Conservation (phyloP, 192 early-diverging fungal species). For the Geranomyces variabilis region DNA sequence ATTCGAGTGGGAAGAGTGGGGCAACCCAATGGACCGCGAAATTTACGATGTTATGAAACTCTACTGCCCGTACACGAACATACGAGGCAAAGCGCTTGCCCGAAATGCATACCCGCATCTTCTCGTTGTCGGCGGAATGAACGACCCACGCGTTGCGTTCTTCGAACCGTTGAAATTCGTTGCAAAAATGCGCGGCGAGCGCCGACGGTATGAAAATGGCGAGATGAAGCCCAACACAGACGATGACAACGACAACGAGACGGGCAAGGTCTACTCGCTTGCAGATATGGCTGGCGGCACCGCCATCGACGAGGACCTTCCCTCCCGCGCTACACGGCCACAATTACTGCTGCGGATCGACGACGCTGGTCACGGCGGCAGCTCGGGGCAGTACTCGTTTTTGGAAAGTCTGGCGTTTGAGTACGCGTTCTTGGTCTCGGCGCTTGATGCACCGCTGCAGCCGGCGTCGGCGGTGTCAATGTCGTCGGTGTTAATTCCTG, state of each 20-base stretch:
- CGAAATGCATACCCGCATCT: constrained; percentile 45
- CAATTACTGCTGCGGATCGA: constrained; percentile 31
- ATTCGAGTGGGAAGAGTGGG: constrained; percentile 52
- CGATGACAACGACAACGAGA: background rate
- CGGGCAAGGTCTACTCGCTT: constrained; percentile 8
- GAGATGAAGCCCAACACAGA: background rate
- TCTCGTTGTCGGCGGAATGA: constrained; percentile 68
- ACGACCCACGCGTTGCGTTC: constrained; percentile 81
- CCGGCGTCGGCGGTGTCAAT: background rate
- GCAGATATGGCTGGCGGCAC: constrained; percentile 30
- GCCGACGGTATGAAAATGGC: constrained; percentile 6
- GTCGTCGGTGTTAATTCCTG: background rate
- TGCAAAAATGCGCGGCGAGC: constrained; percentile 68
- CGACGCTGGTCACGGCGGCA: constrained; percentile 47
- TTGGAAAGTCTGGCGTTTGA: constrained; percentile 41
- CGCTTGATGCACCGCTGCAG: constrained; percentile 18
- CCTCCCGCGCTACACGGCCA: background rate
- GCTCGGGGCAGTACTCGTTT: constrained; percentile 45
- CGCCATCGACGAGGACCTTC: constrained; percentile 10
- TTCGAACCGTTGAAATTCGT: constrained; percentile 89
- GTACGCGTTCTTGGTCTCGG: constrained; percentile 41
- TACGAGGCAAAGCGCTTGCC: constrained; percentile 36
- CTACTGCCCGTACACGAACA: constrained; percentile 52
- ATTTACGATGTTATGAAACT: constrained; percentile 47
- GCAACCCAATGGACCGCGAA: constrained; percentile 45